These are phyloP conservation scores for Echites panduratus DNA, from an alignment of 257 asterid species.

Conservation along the genomic window DNA sequence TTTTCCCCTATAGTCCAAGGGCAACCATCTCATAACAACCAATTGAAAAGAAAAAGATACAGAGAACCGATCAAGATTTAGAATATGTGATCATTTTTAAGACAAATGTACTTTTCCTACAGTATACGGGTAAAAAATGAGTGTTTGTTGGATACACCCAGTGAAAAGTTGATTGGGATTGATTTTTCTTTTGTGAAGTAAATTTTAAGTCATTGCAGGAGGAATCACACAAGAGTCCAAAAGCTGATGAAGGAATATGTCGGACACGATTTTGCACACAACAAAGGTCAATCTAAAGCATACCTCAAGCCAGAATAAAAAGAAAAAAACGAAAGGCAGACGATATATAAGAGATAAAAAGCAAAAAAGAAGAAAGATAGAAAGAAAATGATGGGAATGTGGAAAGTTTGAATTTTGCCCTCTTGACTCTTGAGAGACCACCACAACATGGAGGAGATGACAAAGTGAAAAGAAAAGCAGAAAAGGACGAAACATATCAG, in stretches of 20 bases:
- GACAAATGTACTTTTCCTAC: background rate
- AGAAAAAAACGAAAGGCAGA: background rate
- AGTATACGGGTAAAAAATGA: background rate
- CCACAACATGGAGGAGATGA: constrained; percentile 23
- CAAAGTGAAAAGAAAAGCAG: constrained; percentile 32
- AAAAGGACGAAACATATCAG: constrained; percentile 21
- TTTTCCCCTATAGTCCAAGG: background rate
- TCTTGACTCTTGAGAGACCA: constrained; percentile 19
- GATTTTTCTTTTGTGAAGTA: background rate
- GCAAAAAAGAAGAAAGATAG: constrained; percentile 15
- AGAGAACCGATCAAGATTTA: background rate
- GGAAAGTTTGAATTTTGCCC: constrained; percentile 30
- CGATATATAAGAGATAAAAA: constrained; percentile 1
- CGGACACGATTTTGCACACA: constrained; percentile 1
- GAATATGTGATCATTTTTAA: background rate
- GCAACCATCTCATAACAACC: constrained; percentile 12
- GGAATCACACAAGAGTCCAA: background rate
- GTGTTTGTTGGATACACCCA: background rate
- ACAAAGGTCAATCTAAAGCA: constrained; percentile 6
- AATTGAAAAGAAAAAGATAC: constrained; percentile 7
- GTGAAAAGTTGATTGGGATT: background rate
- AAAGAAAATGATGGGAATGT: constrained; percentile 15
- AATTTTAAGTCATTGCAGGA: background rate
- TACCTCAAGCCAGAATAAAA: background rate
- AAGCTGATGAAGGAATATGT: background rate